phyloP scores from a whole-genome alignment of 306 rosid genomes.

The Parietaria judaica region DNA sequence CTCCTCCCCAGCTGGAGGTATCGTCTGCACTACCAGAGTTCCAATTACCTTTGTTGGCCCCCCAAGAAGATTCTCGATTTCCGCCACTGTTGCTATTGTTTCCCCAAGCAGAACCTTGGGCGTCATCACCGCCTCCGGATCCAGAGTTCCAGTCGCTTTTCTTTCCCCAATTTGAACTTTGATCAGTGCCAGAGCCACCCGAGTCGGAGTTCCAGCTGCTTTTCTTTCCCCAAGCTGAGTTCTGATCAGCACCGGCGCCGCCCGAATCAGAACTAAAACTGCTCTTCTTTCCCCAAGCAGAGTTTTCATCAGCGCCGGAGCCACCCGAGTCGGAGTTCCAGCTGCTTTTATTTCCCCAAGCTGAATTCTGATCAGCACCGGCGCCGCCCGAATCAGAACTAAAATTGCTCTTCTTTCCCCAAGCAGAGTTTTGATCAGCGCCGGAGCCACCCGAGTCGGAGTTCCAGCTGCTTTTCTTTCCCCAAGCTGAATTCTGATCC shows the following conservation, averaged over 20 bases:
- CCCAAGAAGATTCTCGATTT: conserved; percentile 4
- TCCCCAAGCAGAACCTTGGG: conserved; percentile 28
- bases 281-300: conserved; percentile 33
- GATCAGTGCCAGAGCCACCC: not conserved
- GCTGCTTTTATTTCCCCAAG: conserved; percentile 2
- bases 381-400: conserved; percentile 15
- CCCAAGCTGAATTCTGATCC: conserved; percentile 1
- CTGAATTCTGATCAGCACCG: not conserved
- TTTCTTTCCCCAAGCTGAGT: too few relatives aligned
- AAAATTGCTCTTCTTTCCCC: conserved; percentile 35
- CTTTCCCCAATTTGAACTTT: not conserved
- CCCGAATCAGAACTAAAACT: too few relatives aligned
- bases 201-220: conserved; percentile 12
- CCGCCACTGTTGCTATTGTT: conserved; percentile 38
- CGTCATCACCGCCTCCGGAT: conserved; percentile 17
- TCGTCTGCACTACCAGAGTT: not conserved
- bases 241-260: too few relatives aligned
- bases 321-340: conserved; percentile 37
- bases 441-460: conserved; percentile 25
- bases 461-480: conserved; percentile 13
- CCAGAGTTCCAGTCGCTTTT: conserved; percentile 24
- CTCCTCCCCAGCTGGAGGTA: conserved; percentile 11
- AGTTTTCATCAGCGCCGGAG: conserved; percentile 17
- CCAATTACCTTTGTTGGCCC: conserved; percentile 8
- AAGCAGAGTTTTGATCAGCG: conserved; percentile 21